Percentiles rank a stretch among this genome's conserved stretches.
Evolutionary conservation across 78 protist genomes (phyloP).

Genomic region (Dictyostelium brefeldianum): DNA sequence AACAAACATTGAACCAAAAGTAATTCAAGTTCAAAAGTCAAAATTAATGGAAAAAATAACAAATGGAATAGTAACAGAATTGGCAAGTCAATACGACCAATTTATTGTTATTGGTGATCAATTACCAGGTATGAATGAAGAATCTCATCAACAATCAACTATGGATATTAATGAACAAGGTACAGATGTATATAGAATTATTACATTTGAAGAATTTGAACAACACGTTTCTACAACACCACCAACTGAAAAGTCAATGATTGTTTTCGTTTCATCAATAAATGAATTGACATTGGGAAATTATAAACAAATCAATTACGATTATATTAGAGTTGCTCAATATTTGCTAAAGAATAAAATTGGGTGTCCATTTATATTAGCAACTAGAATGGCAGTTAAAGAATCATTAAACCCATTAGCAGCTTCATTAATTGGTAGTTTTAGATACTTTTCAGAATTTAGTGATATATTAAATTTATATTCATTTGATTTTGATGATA

Average conservation of each 20-base stretch:
- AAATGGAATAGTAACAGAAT: too few species aligned
- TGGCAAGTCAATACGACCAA: neutral
- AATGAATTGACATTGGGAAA: neutral
- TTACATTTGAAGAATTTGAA: neutral
- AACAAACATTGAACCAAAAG: neutral
- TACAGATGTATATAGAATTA: neutral
- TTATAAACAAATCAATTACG: neutral
- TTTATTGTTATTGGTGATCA: neutral
- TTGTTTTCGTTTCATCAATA: neutral
- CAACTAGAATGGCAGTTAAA: neutral
- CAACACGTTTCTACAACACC: neutral
- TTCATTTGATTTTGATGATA: slow-evolving; percentile 18
- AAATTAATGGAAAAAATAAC: neutral
- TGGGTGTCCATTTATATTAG: neutral
- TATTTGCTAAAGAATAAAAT: neutral
- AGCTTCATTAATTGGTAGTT: neutral
- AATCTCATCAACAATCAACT: neutral
- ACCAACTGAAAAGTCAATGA: neutral
- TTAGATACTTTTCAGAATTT: neutral
- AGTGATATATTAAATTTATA: neutral
- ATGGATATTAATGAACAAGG: slow-evolving; percentile 1
- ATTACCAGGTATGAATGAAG: neutral
- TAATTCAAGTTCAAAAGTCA: neutral
- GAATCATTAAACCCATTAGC: neutral
- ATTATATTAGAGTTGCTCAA: neutral